Conservation (phyloP, 768 basidiomycete genomes). For the Panus rudis region DNA sequence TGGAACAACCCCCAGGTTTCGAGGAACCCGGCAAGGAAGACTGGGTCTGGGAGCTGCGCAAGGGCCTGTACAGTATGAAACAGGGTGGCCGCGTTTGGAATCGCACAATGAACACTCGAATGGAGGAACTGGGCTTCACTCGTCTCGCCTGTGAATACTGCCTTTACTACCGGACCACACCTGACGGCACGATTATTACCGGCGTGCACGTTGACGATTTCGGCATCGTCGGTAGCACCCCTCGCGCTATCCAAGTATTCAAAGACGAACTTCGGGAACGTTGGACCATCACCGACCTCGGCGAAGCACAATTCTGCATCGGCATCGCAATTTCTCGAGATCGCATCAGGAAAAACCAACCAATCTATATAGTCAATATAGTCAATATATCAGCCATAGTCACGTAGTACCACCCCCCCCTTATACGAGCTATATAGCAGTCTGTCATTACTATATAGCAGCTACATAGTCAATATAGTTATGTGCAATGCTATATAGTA, state of each 20-base stretch:
- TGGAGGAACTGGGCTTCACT: slow-evolving; percentile 4
- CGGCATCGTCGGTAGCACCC: background rate
- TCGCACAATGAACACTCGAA: slow-evolving; percentile 5
- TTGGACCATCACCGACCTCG: slow-evolving; percentile 31
- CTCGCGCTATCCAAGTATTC: too few species aligned
- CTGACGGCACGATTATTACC: too few species aligned
- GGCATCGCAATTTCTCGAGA: slow-evolving; percentile 32
- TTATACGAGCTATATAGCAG: too few species aligned
- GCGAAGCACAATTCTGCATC: slow-evolving; percentile 24
- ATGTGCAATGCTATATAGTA: too few species aligned
- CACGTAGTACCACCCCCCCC: too few species aligned
- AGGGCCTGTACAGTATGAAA: slow-evolving; percentile 29
- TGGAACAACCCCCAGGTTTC: slow-evolving; percentile 11
- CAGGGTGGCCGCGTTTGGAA: slow-evolving; percentile 29
- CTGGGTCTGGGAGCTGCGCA: slow-evolving; percentile 15
- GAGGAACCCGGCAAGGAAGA: slow-evolving; percentile 3
- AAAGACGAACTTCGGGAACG: too few species aligned
- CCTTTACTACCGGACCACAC: too few species aligned
- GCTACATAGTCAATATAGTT: too few species aligned
- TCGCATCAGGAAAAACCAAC: too few species aligned
- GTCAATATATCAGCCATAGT: too few species aligned
- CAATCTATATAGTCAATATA: too few species aligned
- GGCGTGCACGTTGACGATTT: slow-evolving; percentile 8
- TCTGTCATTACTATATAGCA: too few species aligned
- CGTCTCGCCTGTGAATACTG: slow-evolving; percentile 3